Evolutionary conservation across 768 basidiomycete species (phyloP).

Genomic region (Hirschioporus abietinus): DNA sequence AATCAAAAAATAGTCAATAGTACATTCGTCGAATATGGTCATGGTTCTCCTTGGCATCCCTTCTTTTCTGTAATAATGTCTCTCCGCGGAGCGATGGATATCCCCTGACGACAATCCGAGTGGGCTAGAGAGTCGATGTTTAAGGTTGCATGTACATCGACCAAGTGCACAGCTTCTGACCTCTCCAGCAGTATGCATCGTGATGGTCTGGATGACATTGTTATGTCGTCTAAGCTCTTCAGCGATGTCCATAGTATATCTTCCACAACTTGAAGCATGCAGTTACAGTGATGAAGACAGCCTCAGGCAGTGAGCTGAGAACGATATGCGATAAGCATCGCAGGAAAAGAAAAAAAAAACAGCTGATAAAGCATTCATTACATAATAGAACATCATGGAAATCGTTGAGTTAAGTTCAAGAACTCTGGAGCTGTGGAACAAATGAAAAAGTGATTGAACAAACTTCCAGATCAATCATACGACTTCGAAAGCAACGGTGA

Average conservation of each 20-base stretch:
- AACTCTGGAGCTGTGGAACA: no score
- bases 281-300: no score
- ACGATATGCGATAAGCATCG: no score
- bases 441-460: no score
- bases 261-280: no score
- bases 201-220: background rate
- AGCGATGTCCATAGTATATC: background rate
- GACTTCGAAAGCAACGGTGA: no score
- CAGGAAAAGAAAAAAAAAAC: no score
- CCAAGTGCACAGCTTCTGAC: background rate
- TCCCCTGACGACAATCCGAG: conserved; percentile 31
- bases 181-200: background rate
- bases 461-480: no score
- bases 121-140: conserved; percentile 23
- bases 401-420: no score
- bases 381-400: no score
- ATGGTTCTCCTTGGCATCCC: conserved; percentile 24
- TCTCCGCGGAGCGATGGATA: conserved; percentile 27
- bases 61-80: conserved; percentile 31
- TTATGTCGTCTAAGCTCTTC: background rate
- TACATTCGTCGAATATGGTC: conserved; percentile 21
- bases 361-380: no score
- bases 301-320: no score
- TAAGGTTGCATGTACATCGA: background rate
- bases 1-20: background rate